Evolutionary conservation across 2,329 filamentous ascomycete species (phyloP), one percentile per base, ranked within the genome.

Genomic region (Diplodia sapinea): DNA sequence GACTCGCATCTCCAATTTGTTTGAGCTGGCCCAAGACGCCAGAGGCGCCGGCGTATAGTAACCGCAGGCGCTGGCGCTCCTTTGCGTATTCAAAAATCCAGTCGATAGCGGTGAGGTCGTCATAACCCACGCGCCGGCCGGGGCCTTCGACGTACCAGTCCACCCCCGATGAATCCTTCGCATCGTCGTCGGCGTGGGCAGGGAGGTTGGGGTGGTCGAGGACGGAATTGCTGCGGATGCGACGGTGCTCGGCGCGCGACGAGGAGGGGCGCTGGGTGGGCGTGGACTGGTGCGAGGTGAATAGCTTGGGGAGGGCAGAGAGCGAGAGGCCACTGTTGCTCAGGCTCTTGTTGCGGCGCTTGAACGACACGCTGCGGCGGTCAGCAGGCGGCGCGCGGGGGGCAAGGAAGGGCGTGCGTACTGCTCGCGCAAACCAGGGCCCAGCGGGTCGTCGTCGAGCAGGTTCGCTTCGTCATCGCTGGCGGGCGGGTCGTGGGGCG

Each of bases 21-120:
- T 87, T 89, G 65, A 91, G 74, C 73, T 93, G 88, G 13, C 93
- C 93, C 23, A 94, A 69, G 5, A 97, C 72, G 0, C 93, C 92
- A 12, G 50, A 51, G 8, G 88, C 86, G 73, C 86, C 87, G 0
- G 90, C 87, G 66, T 88, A 87, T 23, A 99, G 83, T 36, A 91
- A 86, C n/a, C 93, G 88, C 74, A 96, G 82, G 29, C 95, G 88
- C 78, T 96, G 93, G 23, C 95, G 88, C 81, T 99, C 95, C 79
- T 97, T 97, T 64, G 92, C 95, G 76, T 98, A 97, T 79, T 99
- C 95, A 74, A 97, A 98, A 76, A 98, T 98, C 95, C 95, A 99
- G 82, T 99, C 95, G 77, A 99, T 99, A 68, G 95, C 94, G 17
- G 94, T 97, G 77, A 97, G 84, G 80, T 99, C 91, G 75, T 97